These are phyloP conservation scores for Saccharomycopsis hybrid DNA, from an alignment of 1,139 yeast genomes.

Conservation along the genomic window DNA sequence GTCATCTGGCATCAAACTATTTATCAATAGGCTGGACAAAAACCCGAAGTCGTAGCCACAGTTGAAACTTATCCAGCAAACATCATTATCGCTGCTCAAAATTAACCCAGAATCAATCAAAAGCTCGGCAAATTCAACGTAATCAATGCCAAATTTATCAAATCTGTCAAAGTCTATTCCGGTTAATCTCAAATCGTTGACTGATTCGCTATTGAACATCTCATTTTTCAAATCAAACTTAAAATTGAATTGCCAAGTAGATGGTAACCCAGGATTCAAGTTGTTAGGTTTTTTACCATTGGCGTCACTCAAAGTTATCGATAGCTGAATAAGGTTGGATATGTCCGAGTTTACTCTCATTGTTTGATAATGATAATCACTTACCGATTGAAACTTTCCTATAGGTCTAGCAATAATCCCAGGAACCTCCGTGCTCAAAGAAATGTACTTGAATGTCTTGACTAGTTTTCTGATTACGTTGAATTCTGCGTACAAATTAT, in stretches of 20 bases:
- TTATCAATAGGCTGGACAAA: conserved; percentile 68
- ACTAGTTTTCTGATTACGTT: conserved; percentile 63
- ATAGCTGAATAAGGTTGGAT: conserved; percentile 78
- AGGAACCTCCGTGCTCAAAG: conserved; percentile 88
- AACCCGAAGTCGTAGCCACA: conserved; percentile 95
- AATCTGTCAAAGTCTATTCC: conserved; percentile 80
- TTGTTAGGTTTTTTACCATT: conserved; percentile 70
- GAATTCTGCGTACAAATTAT: conserved; percentile 79
- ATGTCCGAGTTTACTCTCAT: conserved; percentile 87
- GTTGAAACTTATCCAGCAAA: conserved; percentile 89
- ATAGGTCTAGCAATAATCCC: conserved; percentile 96
- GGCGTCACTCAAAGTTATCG: conserved; percentile 76
- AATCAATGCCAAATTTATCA: conserved; percentile 72
- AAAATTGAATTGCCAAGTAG: conserved; percentile 97
- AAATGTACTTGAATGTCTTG: conserved; percentile 62
- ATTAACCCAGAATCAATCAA: conserved; percentile 83
- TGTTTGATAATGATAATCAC: conserved; percentile 95
- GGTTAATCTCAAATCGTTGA: conserved; percentile 68
- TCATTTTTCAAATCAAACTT: conserved; percentile 67
- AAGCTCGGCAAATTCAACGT: conserved; percentile 74
- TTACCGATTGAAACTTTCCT: conserved; percentile 85
- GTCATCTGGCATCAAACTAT: conserved; percentile 71
- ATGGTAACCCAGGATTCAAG: conserved; percentile 38
- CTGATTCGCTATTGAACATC: conserved; percentile 77
- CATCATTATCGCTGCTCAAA: conserved; percentile 46